These are phyloP conservation scores for Tanacetum coccineum DNA, from an alignment of 129 eudicot genomes.

Conservation along the genomic window DNA sequence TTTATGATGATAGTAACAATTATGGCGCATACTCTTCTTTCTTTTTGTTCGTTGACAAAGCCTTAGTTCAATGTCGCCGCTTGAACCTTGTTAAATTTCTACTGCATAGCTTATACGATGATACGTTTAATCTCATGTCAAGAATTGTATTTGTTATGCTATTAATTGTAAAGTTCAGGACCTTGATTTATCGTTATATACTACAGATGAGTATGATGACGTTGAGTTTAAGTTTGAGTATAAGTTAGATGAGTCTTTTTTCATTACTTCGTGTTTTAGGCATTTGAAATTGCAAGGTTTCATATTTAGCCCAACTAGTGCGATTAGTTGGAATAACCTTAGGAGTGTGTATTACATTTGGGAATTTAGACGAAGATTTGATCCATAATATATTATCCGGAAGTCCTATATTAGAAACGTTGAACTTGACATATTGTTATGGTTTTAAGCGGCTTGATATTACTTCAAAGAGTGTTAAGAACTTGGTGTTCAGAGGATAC, in stretches of 20 bases:
- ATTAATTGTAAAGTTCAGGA: not conserved
- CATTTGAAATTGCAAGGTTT: too few species aligned
- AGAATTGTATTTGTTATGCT: not conserved
- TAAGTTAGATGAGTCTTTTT: not conserved
- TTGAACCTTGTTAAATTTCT: too few species aligned
- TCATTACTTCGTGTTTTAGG: constrained; percentile 16
- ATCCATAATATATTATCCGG: constrained; percentile 22
- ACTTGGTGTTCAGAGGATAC: constrained; percentile 24
- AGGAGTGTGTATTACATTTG: not conserved
- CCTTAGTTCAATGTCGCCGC: too few species aligned
- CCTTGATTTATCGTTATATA: not conserved
- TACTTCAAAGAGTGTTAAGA: constrained; percentile 25
- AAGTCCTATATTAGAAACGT: constrained; percentile 20
- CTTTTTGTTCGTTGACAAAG: too few species aligned
- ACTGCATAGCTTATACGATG: too few species aligned
- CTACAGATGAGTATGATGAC: not conserved
- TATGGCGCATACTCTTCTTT: too few species aligned
- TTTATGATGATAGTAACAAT: too few species aligned
- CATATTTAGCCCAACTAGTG: not conserved
- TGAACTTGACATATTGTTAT: constrained; percentile 3
- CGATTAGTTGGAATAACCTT: constrained; percentile 19
- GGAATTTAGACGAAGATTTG: constrained; percentile 11
- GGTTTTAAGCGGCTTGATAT: constrained; percentile 9
- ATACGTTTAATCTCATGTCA: too few species aligned
- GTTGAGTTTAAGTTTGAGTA: not conserved